Percentiles rank a stretch among this genome's conserved stretches.
Conservation (phyloP, 495 filamentous ascomycete genomes). For the Penicillium robsamsonii region DNA sequence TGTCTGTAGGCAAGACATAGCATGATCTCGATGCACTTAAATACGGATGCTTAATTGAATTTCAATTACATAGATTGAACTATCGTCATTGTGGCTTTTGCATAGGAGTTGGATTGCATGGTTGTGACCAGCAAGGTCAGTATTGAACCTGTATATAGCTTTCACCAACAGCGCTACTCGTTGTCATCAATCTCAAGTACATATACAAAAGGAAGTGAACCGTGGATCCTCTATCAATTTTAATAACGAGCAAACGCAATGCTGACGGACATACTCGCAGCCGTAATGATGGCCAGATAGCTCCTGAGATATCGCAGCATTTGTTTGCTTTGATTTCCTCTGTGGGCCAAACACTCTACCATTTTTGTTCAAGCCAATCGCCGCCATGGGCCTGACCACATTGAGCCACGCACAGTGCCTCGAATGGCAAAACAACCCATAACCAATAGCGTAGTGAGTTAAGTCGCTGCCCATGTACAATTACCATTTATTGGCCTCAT, state of each 20-base stretch:
- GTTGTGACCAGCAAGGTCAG: neutral
- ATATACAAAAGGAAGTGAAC: neutral
- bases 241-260: no score
- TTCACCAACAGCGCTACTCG: neutral
- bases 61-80: conserved; percentile 22
- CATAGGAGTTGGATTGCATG: neutral
- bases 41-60: conserved; percentile 21
- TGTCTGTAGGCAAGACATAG: conserved; percentile 19
- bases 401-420: no score
- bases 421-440: no score
- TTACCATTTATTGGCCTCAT: neutral
- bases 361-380: no score
- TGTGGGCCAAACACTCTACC: no score
- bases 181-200: neutral
- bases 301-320: neutral
- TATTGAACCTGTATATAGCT: neutral
- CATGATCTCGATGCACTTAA: conserved; percentile 26
- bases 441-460: no score
- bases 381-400: no score
- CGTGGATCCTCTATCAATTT: no score
- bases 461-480: neutral
- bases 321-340: neutral
- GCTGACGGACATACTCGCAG: no score
- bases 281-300: neutral
- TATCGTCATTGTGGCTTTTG: conserved; percentile 9